Evolutionary conservation across 352 stramenopile genomes (phyloP).

Genomic region (Pythium monospermum): DNA sequence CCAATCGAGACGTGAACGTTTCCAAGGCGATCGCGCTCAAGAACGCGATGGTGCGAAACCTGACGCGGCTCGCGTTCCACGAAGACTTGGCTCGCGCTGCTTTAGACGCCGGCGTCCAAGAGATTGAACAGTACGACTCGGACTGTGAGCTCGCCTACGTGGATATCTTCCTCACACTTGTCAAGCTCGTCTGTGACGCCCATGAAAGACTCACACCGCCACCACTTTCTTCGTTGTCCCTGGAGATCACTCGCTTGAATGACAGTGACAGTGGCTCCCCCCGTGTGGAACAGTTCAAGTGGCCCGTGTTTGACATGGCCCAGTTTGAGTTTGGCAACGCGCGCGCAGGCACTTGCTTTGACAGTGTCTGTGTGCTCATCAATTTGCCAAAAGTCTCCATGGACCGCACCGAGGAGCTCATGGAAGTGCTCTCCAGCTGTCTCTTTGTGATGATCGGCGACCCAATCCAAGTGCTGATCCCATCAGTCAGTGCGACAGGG

Average conservation of each 20-base stretch:
- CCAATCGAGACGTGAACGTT: conserved; percentile 53
- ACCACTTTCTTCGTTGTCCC: background rate
- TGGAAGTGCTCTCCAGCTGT: conserved; percentile 68
- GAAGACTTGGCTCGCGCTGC: conserved; percentile 35
- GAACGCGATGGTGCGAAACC: conserved; percentile 44
- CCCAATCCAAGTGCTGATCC: conserved; percentile 79
- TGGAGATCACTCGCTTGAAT: background rate
- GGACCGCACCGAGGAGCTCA: conserved; percentile 66
- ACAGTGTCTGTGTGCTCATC: conserved; percentile 79
- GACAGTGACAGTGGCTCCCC: background rate
- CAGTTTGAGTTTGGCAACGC: conserved; percentile 86
- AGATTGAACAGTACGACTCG: conserved; percentile 64
- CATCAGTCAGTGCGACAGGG: conserved; percentile 49
- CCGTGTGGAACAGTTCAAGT: conserved; percentile 46
- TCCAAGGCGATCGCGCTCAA: conserved; percentile 58
- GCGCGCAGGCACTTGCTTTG: conserved; percentile 69
- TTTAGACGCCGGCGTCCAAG: conserved; percentile 50
- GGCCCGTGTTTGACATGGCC: conserved; percentile 87
- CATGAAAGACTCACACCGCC: conserved; percentile 22
- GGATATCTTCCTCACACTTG: conserved; percentile 74
- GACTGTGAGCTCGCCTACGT: conserved; percentile 75
- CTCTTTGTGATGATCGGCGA: conserved; percentile 78
- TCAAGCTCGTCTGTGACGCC: conserved; percentile 74
- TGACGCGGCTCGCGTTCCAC: conserved; percentile 45
- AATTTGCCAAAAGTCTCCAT: conserved; percentile 75